Conservation (phyloP, 139 green algal genomes). For the Axilococcus clingmanii region DNA sequence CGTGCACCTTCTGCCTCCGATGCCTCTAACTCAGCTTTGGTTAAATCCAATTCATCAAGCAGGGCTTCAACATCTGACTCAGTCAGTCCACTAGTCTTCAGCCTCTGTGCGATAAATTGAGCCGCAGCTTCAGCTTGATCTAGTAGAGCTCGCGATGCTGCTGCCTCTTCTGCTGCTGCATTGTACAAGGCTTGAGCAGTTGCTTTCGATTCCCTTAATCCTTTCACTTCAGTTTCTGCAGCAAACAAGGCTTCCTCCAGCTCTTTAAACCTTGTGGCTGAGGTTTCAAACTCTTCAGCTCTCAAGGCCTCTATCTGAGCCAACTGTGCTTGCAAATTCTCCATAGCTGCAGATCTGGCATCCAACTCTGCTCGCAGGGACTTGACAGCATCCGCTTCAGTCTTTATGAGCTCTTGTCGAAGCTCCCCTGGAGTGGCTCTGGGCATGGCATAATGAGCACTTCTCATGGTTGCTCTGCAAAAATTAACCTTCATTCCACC, state of each 20-base stretch:
- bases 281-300: slow-evolving; percentile 4
- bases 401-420: neutral
- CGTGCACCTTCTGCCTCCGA: slow-evolving; percentile 1
- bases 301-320: slow-evolving; percentile 8
- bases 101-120: neutral
- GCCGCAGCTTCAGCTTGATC: neutral
- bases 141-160: neutral
- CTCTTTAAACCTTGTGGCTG: slow-evolving; percentile 8
- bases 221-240: slow-evolving; percentile 3
- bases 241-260: slow-evolving; percentile 15
- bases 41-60: slow-evolving; percentile 21
- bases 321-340: slow-evolving; percentile 6
- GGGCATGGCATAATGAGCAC: neutral
- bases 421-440: too few relatives aligned
- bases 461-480: neutral
- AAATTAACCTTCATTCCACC: slow-evolving; percentile 55
- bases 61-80: slow-evolving; percentile 14
- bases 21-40: slow-evolving; percentile 16
- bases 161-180: neutral
- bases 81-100: neutral
- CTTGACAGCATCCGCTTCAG: neutral
- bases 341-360: slow-evolving; percentile 8
- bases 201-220: neutral
- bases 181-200: neutral
- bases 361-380: slow-evolving; percentile 10